Evolutionary conservation across 805 yeast species (phyloP), one percentile per base, ranked within the genome.

Genomic region (Kazachstania africana): DNA sequence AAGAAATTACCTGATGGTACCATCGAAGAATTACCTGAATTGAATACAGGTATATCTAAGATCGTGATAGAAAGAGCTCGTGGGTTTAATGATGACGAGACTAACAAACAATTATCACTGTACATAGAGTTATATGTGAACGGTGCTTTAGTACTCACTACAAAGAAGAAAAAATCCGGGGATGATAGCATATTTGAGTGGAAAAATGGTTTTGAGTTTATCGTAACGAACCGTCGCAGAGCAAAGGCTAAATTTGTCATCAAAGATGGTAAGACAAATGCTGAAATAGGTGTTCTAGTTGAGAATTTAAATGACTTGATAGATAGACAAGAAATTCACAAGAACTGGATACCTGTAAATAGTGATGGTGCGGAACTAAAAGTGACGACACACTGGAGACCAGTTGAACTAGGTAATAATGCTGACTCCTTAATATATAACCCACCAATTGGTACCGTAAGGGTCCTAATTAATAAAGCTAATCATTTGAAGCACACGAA

Each of bases 381-480:
- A 41, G 50, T 87, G 36, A 55, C 66, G 5, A 72, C 87, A 21
- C 56, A 60, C 30, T 87, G 94, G 94, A 81, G 76, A 54, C 84
- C 95, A 5, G 91, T 84, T 32, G 71, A 66, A 24, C 57, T 85
- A 45, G 60, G 53, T 35, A 72, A 72, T 32, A 75, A 75, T 12
- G 55, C 72, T 27, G 80, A 84, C 36, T 57, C 77, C 14, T 70
- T 75, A 40, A 84, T 84, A 31, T 87, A 82, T 60, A 70, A 81
- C 12, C 80, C 81, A 35, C 96, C 96, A 27, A 75, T 85, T 50
- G 96, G 97, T 50, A 84, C 79, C 26, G 68, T 84, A 6, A 72
- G 95, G 46, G 64, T 87, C 24, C 62, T 68, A 34, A 56, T 87
- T 42, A 70, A 70, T 40, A 67, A 66, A 36, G 95, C 88, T 27